A percentile compares a stretch with the other conserved stretches of the same genome.
phyloP scores from a whole-genome alignment of 2,329 filamentous ascomycete genomes.

The Penicillium sp. region DNA sequence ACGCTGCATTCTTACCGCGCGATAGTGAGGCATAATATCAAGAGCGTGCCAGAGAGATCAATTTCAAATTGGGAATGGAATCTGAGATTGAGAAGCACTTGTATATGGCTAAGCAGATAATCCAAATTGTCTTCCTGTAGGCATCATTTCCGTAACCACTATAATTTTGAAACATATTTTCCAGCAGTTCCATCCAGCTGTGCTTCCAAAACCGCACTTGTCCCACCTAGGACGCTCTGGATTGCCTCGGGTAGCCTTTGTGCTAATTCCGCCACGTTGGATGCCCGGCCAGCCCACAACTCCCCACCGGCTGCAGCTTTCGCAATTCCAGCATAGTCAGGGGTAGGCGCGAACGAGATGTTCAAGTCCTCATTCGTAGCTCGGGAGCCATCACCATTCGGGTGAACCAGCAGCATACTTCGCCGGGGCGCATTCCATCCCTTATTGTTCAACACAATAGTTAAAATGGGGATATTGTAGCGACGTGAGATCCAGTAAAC shows the following conservation, averaged over 20 bases:
- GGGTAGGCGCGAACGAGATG: constrained; percentile 65
- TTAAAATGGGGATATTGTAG: constrained; percentile 66
- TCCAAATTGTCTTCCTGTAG: not conserved
- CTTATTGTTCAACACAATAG: constrained; percentile 69
- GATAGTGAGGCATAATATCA: too few relatives aligned
- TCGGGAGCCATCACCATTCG: constrained; percentile 62
- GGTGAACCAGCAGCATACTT: constrained; percentile 65
- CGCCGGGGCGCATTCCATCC: constrained; percentile 68
- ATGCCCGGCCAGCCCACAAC: constrained; percentile 61
- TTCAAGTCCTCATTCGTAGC: constrained; percentile 65
- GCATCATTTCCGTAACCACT: not conserved
- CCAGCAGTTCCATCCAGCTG: constrained; percentile 59
- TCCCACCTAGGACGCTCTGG: constrained; percentile 57
- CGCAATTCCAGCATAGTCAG: constrained; percentile 68
- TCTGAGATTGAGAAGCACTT: too few relatives aligned
- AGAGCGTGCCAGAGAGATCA: too few relatives aligned
- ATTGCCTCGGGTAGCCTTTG: constrained; percentile 59
- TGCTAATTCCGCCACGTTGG: constrained; percentile 57
- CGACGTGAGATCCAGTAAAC: constrained; percentile 70
- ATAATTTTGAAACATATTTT: constrained; percentile 43
- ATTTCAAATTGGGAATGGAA: too few relatives aligned
- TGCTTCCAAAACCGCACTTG: constrained; percentile 63
- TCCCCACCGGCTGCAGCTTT: constrained; percentile 65
- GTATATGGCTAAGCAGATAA: too few relatives aligned
- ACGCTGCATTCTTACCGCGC: too few relatives aligned